These are phyloP conservation scores for Wallacemonas sp. DNA, from an alignment of 208 protist species.

Conservation along the genomic window DNA sequence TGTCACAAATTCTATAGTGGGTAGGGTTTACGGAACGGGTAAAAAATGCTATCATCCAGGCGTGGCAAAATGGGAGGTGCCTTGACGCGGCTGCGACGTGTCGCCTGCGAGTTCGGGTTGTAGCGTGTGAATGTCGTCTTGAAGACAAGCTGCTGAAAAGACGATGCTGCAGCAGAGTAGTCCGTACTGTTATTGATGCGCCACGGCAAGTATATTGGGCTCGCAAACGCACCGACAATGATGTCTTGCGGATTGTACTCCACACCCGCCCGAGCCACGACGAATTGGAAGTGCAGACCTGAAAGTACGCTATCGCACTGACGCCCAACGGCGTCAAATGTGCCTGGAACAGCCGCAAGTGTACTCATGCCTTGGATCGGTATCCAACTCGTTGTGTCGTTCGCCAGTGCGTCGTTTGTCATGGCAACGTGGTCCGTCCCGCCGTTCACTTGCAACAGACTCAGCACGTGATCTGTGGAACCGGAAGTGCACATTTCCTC, in stretches of 20 bases:
- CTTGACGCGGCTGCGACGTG: slow-evolving; percentile 44
- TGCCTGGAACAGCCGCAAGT: slow-evolving; percentile 20
- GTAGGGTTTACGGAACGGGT: slow-evolving; percentile 59
- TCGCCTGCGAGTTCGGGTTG: slow-evolving; percentile 42
- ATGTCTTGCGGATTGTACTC: slow-evolving; percentile 79
- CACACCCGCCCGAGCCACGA: slow-evolving; percentile 62
- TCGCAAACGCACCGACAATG: slow-evolving; percentile 69
- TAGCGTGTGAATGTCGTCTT: slow-evolving; percentile 52
- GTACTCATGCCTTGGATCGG: slow-evolving; percentile 47
- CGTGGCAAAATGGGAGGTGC: slow-evolving; percentile 64
- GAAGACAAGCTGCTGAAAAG: slow-evolving; percentile 44
- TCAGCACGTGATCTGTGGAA: slow-evolving; percentile 28
- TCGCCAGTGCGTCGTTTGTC: slow-evolving; percentile 75
- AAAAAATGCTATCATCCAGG: slow-evolving; percentile 71
- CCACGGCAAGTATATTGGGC: slow-evolving; percentile 48
- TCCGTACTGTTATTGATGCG: slow-evolving; percentile 55
- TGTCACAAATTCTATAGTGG: slow-evolving; percentile 22
- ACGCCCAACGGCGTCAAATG: slow-evolving; percentile 45
- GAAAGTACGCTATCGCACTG: slow-evolving; percentile 56
- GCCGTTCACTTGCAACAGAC: slow-evolving; percentile 33
- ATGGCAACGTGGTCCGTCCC: slow-evolving; percentile 48
- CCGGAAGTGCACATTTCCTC: slow-evolving; percentile 44
- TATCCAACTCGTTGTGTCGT: slow-evolving; percentile 77
- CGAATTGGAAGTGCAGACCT: slow-evolving; percentile 70
- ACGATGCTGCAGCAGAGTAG: slow-evolving; percentile 36